Base-by-base conservation (phyloP, 805 yeast genomes). In the Candida taoyuanica region DNA sequence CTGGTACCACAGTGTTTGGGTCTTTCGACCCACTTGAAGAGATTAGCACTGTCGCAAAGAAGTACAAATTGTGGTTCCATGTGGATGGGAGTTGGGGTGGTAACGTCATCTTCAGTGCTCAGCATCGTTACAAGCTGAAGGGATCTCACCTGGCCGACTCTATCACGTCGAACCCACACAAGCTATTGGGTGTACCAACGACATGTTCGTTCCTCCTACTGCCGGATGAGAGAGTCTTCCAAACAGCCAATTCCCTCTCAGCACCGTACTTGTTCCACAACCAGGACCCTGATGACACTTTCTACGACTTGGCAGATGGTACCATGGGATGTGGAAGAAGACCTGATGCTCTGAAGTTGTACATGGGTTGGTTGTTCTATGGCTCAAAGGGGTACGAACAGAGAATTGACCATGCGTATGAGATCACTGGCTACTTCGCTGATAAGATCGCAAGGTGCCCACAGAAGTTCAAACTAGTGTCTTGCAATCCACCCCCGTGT, bases 11-110 rank as follows among this genome's bases (percentile, higher is more conserved):
- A 0, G 95, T 85, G 1, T 82, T 78, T 50, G 95, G 95, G 1
- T 81, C 93, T 6, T 86, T 71, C 58, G 95, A 85, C 52, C 78
- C 81, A 16, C 70, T 85, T 49, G 67, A 54, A 18, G 72, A 70
- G 29, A 76, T 86, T 25, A 59, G 78, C 1, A 52, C 41, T 1
- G 56, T 85, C 2, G 76, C 88, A 13, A 64, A 72, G 39, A 65
- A 67, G 40, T 55, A 78, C 58, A 58, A 68, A n/a, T 36, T 76
- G 7, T 86, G 94, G 91, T 73, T 83, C 55, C 95, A 85, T 58
- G 74, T 85, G 29, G 95, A 85, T 60, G 95, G 93, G 1, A 83
- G 93, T 6, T 85, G 94, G 95, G 95, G 95, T 24, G 95, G 91
- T 7, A 86, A 86, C 50, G 79, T 82, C 8, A 69, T 84, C 0